Base-by-base conservation (phyloP, 2,329 filamentous ascomycete genomes). In the Stachybotrys chartarum region DNA sequence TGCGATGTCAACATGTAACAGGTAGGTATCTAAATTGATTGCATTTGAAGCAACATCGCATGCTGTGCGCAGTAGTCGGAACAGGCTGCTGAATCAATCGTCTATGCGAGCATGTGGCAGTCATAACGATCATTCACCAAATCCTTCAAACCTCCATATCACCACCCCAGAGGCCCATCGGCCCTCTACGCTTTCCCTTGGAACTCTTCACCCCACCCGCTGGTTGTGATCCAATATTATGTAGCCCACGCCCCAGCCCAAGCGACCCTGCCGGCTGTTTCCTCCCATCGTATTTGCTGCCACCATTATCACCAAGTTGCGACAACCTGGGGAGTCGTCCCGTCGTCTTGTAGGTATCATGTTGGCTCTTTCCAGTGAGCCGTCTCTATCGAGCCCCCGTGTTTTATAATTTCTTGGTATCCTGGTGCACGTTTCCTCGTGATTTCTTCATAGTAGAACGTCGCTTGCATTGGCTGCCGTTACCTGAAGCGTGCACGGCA, bases 401-500 rank as follows among this genome's bases (percentile, higher is more conserved):
- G 35, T 18, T 44, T 51, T 42, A 10, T 42, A 5, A 42, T 47
- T 47, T 47, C 45, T 47, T 47, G 35, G 35, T 42, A 42, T 42
- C 39, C 39, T 44, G 45, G 16, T 47, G 16, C 16, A 17, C n/a
- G 45, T n/a, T n/a, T 8, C 45, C 10, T 47, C 18, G 45, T 24
- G 17, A 47, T 47, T 47, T n/a, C 46, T 47, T 51, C 8, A 32
- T 30, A 39, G 42, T 44, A 17, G 12, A 42, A 16, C 42, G 44
- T 45, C 31, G 30, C 47, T 44, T 50, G 45, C 42, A n/a, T 50
- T 49, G 30, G 24, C 24, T 30, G 47, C 17, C 17, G 31, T 72
- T 76, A 87, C 72, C 83, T 79, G 80, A 97, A 97, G 69, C 91
- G 84, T 57, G 93, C 90, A 60, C 92, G 87, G 82, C 93, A 97